Evolutionary conservation across 768 basidiomycete species (phyloP).

Genomic region (Serendipita sp.): DNA sequence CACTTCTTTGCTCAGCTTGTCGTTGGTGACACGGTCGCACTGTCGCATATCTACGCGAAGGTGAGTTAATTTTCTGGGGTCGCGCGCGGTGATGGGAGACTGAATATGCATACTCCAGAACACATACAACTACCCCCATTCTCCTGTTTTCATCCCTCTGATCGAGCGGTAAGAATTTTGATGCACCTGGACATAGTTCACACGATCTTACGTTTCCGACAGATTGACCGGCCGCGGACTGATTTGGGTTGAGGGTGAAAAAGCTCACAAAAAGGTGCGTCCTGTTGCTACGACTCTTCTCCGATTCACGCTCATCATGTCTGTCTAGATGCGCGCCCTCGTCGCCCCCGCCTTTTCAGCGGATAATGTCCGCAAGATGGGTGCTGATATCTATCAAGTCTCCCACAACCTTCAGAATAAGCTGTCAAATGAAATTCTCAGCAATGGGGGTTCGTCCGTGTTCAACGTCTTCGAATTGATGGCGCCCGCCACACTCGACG

Average conservation of each 20-base stretch:
- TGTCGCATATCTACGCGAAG: slow-evolving; percentile 24
- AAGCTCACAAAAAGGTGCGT: slow-evolving; percentile 4
- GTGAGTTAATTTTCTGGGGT: not conserved
- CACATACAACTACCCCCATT: slow-evolving; percentile 21
- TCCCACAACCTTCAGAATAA: not conserved
- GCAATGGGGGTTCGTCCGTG: not conserved
- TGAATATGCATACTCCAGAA: slow-evolving; percentile 10
- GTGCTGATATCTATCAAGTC: slow-evolving; percentile 4
- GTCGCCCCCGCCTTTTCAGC: slow-evolving; percentile 3
- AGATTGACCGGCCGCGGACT: not conserved
- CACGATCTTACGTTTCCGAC: not conserved
- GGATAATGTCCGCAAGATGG: slow-evolving; percentile 9
- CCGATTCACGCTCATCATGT: too few relatives aligned
- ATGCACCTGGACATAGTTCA: not conserved
- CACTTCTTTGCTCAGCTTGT: slow-evolving; percentile 18
- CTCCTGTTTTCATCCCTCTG: not conserved
- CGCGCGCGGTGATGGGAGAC: not conserved
- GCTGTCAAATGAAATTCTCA: not conserved
- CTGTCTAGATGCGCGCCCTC: slow-evolving; percentile 7
- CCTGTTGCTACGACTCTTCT: not conserved
- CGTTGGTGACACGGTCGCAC: slow-evolving; percentile 23
- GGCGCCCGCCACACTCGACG: slow-evolving; percentile 7
- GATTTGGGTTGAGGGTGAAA: slow-evolving; percentile 9
- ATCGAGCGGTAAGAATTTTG: not conserved
- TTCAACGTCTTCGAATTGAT: not conserved